phyloP scores from a whole-genome alignment of 148 eudicot species.

The Simmondsia chinensis region DNA sequence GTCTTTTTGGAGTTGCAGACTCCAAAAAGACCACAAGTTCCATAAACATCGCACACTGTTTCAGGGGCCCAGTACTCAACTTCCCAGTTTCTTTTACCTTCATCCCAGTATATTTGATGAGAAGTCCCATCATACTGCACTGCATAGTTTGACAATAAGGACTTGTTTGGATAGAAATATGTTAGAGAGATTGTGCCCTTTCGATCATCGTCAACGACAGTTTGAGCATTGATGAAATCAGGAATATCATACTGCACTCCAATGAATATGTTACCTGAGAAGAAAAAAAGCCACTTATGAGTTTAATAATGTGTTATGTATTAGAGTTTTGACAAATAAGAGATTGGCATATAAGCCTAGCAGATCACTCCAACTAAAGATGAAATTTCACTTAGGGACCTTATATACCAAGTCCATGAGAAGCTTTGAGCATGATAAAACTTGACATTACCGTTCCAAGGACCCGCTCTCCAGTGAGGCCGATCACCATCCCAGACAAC shows the following conservation, averaged over 20 bases:
- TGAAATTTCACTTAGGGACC: no score
- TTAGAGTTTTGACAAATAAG: no score
- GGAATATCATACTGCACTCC: conserved; percentile 6
- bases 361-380: no score
- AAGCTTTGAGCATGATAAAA: no score
- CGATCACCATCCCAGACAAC: conserved; percentile 17
- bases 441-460: conserved; percentile 23
- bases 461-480: conserved; percentile 30
- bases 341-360: no score
- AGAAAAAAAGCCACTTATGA: no score
- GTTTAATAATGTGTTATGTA: no score
- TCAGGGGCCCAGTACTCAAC: conserved; percentile 4
- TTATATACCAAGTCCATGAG: no score
- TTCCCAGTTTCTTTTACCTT: conserved; percentile 14
- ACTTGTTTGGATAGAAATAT: conserved; percentile 3
- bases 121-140: conserved; percentile 14
- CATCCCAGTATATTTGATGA: conserved; percentile 9
- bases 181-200: conserved; percentile 4
- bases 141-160: neutral
- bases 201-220: conserved; percentile 3
- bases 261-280: no score
- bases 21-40: conserved; percentile 55
- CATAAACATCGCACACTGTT: conserved; percentile 37
- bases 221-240: conserved; percentile 1
- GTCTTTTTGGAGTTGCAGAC: conserved; percentile 26